These are phyloP conservation scores for Przewalskia tangutica DNA, from an alignment of 257 asterid genomes.

Conservation along the genomic window DNA sequence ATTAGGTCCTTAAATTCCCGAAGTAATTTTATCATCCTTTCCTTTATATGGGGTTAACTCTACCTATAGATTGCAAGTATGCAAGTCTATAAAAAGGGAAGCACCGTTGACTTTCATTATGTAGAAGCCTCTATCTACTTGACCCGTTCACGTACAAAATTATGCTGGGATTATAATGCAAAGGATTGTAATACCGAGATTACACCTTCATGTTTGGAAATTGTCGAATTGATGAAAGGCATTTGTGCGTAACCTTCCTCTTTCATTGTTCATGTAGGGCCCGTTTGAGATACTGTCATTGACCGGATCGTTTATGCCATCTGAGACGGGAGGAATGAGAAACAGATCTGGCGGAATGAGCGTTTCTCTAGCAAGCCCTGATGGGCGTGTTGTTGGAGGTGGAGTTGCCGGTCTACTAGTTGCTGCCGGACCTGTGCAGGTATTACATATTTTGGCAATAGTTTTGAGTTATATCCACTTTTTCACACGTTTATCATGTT, in stretches of 20 bases:
- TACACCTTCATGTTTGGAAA: background rate
- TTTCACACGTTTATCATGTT: background rate
- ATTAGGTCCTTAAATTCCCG: background rate
- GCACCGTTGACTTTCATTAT: background rate
- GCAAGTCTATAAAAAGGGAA: background rate
- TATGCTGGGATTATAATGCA: background rate
- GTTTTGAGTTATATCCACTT: background rate
- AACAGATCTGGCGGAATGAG: conserved; percentile 96
- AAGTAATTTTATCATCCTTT: background rate
- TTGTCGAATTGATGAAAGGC: background rate
- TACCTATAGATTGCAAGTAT: background rate
- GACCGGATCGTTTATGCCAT: conserved; percentile 83
- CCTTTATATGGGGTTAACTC: background rate
- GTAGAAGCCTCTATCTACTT: background rate
- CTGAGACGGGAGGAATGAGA: conserved; percentile 79
- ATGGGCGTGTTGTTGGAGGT: conserved; percentile 93
- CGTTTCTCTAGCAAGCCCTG: conserved; percentile 84
- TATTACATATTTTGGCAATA: conserved; percentile 4
- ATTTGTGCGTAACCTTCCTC: background rate
- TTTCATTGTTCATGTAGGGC: conserved; percentile 32
- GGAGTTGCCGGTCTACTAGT: conserved; percentile 89
- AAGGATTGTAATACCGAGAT: background rate
- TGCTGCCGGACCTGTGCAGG: conserved; percentile 89
- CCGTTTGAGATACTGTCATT: conserved; percentile 88
- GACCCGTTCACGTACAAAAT: background rate